Percentiles rank a stretch among this genome's conserved stretches.
Conservation (phyloP, 1,284 basidiomycete genomes). For the Naganishia cerealis region DNA sequence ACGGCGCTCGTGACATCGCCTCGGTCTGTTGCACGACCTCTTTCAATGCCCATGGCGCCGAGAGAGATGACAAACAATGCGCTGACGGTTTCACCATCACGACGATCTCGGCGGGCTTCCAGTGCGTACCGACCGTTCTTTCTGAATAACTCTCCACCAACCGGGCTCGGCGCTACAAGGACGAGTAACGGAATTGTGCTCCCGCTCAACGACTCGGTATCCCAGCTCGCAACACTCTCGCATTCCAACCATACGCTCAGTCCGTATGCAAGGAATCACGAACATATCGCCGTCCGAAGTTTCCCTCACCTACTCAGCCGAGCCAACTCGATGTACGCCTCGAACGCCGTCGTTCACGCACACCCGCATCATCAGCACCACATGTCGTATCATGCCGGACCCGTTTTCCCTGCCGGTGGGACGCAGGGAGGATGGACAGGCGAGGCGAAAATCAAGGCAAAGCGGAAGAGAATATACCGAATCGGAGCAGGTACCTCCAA, state of each 20-base stretch:
- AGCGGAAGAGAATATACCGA: constrained; percentile 26
- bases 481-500: constrained; percentile 4
- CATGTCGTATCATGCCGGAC: constrained; percentile 5
- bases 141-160: constrained; percentile 22
- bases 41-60: constrained; percentile 25
- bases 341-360: background rate
- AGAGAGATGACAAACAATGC: constrained; percentile 6
- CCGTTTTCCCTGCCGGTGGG: background rate
- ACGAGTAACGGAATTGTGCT: constrained; percentile 61
- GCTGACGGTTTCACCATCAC: constrained; percentile 12
- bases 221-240: constrained; percentile 77
- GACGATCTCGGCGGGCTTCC: constrained; percentile 2
- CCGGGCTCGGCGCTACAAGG: constrained; percentile 8
- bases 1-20: background rate
- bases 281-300: constrained; percentile 85
- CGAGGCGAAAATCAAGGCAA: constrained; percentile 26
- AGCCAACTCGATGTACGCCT: constrained; percentile 46
- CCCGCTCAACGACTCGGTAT: constrained; percentile 72
- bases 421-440: constrained; percentile 8
- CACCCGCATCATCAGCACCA: background rate
- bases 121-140: constrained; percentile 25
- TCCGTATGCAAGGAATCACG: constrained; percentile 80
- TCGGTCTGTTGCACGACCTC: background rate
- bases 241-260: constrained; percentile 86
- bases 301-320: constrained; percentile 63